Conservation (phyloP, 2,329 filamentous ascomycete genomes). For the Beauveria scarabaeidicola region DNA sequence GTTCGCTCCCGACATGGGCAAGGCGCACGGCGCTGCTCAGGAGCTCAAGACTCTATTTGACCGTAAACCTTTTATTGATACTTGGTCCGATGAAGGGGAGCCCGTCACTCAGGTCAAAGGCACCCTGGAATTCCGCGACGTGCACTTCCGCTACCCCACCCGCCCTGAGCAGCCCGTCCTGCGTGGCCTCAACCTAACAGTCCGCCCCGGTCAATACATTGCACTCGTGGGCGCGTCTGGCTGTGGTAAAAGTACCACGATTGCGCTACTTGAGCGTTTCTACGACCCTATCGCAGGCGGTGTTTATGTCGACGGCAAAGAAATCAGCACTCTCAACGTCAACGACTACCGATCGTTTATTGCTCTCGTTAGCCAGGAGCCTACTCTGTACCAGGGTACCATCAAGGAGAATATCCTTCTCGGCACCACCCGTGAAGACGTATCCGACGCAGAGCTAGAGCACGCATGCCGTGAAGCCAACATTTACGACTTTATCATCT, state of each 20-base stretch:
- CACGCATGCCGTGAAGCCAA: slow-evolving; percentile 83
- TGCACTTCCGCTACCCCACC: slow-evolving; percentile 91
- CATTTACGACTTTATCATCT: slow-evolving; percentile 86
- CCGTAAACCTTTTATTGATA: slow-evolving; percentile 70
- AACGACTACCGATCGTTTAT: slow-evolving; percentile 78
- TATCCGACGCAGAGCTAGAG: slow-evolving; percentile 64
- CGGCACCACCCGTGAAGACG: slow-evolving; percentile 56
- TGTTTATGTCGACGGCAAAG: slow-evolving; percentile 72
- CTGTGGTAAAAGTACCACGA: slow-evolving; percentile 90
- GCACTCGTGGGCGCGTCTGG: slow-evolving; percentile 91
- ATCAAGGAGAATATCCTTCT: slow-evolving; percentile 86
- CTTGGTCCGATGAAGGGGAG: slow-evolving; percentile 65
- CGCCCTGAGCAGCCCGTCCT: slow-evolving; percentile 88
- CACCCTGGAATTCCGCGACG: slow-evolving; percentile 78
- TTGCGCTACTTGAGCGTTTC: slow-evolving; percentile 86
- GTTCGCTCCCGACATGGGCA: slow-evolving; percentile 87
- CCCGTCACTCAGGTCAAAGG: slow-evolving; percentile 59
- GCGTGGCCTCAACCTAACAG: slow-evolving; percentile 66
- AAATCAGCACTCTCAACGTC: slow-evolving; percentile 73
- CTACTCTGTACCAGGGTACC: slow-evolving; percentile 87
- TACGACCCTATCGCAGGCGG: slow-evolving; percentile 80
- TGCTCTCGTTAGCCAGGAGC: slow-evolving; percentile 87
- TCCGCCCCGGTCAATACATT: slow-evolving; percentile 72
- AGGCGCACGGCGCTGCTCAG: slow-evolving; percentile 75
- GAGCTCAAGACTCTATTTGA: slow-evolving; percentile 81